Percentiles rank a stretch among this genome's conserved stretches.
Conservation (phyloP, 2,329 filamentous ascomycete species). For the Fusarium sp. region DNA sequence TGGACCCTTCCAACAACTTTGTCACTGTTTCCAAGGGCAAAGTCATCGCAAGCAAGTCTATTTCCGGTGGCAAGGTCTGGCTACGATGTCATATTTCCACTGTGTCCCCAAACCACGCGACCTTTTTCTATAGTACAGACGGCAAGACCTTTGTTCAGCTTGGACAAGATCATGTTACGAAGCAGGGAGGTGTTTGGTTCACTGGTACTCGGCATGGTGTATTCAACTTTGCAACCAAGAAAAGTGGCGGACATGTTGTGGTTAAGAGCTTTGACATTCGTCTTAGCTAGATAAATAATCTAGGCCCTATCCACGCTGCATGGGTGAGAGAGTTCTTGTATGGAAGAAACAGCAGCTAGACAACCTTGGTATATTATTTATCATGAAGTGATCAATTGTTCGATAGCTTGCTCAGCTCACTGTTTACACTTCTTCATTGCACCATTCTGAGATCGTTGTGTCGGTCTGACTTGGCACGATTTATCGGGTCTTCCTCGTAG, state of each 20-base stretch:
- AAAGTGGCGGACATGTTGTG: neutral
- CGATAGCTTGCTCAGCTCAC: too few relatives aligned
- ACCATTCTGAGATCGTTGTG: too few relatives aligned
- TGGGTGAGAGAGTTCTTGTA: too few relatives aligned
- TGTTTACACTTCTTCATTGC: too few relatives aligned
- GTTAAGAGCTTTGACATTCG: neutral
- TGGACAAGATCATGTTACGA: neutral
- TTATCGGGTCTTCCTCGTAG: too few relatives aligned
- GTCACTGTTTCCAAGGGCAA: neutral
- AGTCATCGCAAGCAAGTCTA: neutral
- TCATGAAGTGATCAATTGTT: too few relatives aligned
- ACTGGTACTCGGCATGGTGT: neutral
- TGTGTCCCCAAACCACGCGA: neutral
- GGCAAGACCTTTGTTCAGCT: neutral
- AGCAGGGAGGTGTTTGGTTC: neutral
- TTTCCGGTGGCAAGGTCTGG: neutral
- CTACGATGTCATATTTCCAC: neutral
- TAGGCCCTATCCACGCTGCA: too few relatives aligned
- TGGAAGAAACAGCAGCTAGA: too few relatives aligned
- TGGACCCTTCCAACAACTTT: neutral
- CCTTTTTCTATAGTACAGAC: accelerated
- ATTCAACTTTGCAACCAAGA: neutral
- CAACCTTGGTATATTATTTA: too few relatives aligned
- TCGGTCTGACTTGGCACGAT: too few relatives aligned
- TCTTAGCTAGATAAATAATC: neutral